Evolutionary conservation across 176 grass and related monocot genomes (phyloP), one percentile per base, ranked within the genome.

Genomic region (Microstegium vimineum): DNA sequence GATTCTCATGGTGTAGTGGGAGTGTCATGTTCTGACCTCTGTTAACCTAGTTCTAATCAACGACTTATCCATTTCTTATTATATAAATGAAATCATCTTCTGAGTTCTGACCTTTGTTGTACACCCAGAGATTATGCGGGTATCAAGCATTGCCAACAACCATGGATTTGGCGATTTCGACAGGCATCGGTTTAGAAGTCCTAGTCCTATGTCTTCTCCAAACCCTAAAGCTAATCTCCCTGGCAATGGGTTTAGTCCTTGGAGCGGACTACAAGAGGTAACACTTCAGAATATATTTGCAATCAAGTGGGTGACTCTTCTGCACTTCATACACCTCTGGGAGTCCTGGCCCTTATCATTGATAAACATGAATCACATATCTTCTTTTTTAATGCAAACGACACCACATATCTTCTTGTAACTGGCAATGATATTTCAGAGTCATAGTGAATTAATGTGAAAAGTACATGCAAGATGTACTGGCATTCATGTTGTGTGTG

Each of bases 131-230:
- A 94, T 97, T 85, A 89, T 90, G 86, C 81, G 92, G 78, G 94
- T 92, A 83, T 92, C 92, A 87, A 88, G 81, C 92, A 89, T 83
- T 80, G 73, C 89, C 35, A 86, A 90, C 23, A 85, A 87, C 76
- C 90, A 88, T 83, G 92, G 88, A 71, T 87, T 94, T 73, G 78
- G 74, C 2, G 88, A 97, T 86, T 94, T 88, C 18, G 90, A 94
- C 41, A 87, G 80, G 81, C 78, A 90, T 57, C 81, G 87, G 10
- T 85, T 83, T 57, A 90, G 90, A 92, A 97, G 94, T 69, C 92
- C 92, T 54, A 97, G 90, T 80, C 92, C 92, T 4, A 94, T 97
- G 81, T 92, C 92, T 42, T 91, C 83, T 77, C 85, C 90, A 73
- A 94, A 97, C 70, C 89, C 86, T 17, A 93, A 89, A 82, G 90